Base-by-base conservation (phyloP, 1,284 basidiomycete species). In the Tilletia caries region DNA sequence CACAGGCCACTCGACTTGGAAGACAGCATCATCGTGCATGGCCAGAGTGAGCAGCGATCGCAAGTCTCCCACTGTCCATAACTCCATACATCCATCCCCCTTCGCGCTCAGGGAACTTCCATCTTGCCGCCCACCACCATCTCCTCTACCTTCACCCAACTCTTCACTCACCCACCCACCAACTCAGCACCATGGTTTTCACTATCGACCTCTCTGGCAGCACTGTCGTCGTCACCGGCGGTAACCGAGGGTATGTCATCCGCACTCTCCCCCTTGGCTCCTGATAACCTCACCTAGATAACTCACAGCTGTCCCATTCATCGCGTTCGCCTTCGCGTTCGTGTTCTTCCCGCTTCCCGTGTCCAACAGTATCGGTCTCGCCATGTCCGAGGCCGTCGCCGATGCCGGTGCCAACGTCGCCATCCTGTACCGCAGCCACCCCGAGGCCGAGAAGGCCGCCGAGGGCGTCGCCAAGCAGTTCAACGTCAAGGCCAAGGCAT, bases 201-300 rank as follows among this genome's bases (percentile, higher is more conserved):
- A 68, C 70, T 62, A 71, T 77, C 65, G 74, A 75, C 65, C 71
- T 77, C 33, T 68, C 65, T 50, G 76, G 76, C 41, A 62, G 65
- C 37, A 82, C 81, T 68, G 73, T 82, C 71, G 73, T 82, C 70
- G 88, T 92, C 54, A 91, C 91, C 62, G 81, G 81, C 65, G 81
- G 81, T 66, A 82, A 82, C 76, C 79, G 81, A 66, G 81, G 79
- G 77, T 76, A 69, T 74, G 76, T 78, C 23, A 34, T 10, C 37
- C 37, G 6, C 37, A 41, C 37, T 5, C 37, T 13, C 37, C 20
- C 15, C 29, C 5, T 13, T 1, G 27, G 25, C 32, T 32, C 50
- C 52, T 29, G 25, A 13, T 27, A 20, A 34, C 41, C 18, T 3
- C 25, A 18, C 13, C 27, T 23, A 13, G 27, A 18, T 29, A 46